Evolutionary conservation across 495 filamentous ascomycete species (phyloP), one percentile per base, ranked within the genome.

Genomic region (Podospora didyma): DNA sequence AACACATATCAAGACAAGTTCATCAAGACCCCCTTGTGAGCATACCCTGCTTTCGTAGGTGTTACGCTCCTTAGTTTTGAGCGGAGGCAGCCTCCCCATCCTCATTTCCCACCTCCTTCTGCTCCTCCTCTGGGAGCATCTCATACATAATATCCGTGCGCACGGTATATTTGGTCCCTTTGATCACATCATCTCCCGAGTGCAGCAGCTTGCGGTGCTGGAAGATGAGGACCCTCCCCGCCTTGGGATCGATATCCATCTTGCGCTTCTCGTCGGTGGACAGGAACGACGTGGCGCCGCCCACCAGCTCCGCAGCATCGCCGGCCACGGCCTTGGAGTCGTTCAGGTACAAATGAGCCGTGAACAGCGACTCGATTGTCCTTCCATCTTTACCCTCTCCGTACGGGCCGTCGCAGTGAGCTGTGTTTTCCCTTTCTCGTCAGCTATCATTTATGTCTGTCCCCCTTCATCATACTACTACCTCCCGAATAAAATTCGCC

Each of bases 261-360:
- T 70, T 70, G n/a, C 71, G 63, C 37, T 77, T 67, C 31, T 69
- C 65, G 54, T 84, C 69, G 3, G 26, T 57, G 1, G 76, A 80
- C 44, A 79, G 72, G 66, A 92, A 88, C 3, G 82, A 81, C 11
- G 86, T 89, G 1, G 87, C 78, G 21, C 87, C 87, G 3, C 86
- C 87, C 0, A 74, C 63, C 12, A 87, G 65, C 31, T 75, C 77
- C 21, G 60, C 69, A 31, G 59, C 49, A 10, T 62, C 61, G 4
- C 45, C 52, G 16, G 48, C 69, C 54, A 69, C 73, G 16, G 71
- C 67, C 57, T 69, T 64, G 46, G 70, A 75, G 54, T 78, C 74
- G 65, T 89, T 92, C 49, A 97, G 78, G 68, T 96, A 97, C 16
- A 96, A 69, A 56, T 97, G 92, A 23, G 96, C 70, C 0, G 92